These are phyloP conservation scores for Anthostomella pinea DNA, from an alignment of 2,329 filamentous ascomycete species.

Conservation along the genomic window DNA sequence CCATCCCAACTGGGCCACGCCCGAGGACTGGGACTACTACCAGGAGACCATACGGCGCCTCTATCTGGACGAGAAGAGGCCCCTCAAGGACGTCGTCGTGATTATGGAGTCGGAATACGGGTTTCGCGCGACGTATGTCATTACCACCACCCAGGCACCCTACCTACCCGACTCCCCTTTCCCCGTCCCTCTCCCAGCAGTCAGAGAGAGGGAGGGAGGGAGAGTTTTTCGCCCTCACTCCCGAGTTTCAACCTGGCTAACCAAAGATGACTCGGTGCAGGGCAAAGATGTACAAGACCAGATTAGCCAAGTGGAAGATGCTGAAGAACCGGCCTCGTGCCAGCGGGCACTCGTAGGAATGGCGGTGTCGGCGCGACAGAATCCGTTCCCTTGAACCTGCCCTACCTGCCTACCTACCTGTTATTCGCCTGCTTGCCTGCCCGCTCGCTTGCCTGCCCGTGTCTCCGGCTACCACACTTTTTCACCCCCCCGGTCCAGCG, in stretches of 20 bases:
- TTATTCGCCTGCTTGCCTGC: too few species aligned
- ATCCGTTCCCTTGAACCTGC: too few species aligned
- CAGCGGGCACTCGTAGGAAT: slow-evolving; percentile 13
- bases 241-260: too few species aligned
- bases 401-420: too few species aligned
- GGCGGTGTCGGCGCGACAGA: not conserved
- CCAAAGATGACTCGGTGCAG: slow-evolving; percentile 7
- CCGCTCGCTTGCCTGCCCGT: too few species aligned
- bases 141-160: slow-evolving; percentile 8
- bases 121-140: slow-evolving; percentile 23
- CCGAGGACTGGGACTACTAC: slow-evolving; percentile 21
- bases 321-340: slow-evolving; percentile 22
- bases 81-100: slow-evolving; percentile 23
- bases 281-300: slow-evolving; percentile 24
- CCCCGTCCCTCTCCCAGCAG: slow-evolving; percentile 6
- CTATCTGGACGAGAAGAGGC: slow-evolving; percentile 24
- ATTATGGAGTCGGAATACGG: slow-evolving; percentile 24
- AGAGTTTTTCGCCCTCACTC: too few species aligned
- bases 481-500: too few species aligned
- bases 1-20: slow-evolving; percentile 20
- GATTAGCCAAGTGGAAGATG: slow-evolving; percentile 25
- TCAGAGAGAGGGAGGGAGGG: not conserved
- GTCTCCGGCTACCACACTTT: too few species aligned
- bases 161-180: slow-evolving; percentile 5
- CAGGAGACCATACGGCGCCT: slow-evolving; percentile 22